Evolutionary conservation across 257 asterid species (phyloP).

Genomic region (Rhazya stricta): DNA sequence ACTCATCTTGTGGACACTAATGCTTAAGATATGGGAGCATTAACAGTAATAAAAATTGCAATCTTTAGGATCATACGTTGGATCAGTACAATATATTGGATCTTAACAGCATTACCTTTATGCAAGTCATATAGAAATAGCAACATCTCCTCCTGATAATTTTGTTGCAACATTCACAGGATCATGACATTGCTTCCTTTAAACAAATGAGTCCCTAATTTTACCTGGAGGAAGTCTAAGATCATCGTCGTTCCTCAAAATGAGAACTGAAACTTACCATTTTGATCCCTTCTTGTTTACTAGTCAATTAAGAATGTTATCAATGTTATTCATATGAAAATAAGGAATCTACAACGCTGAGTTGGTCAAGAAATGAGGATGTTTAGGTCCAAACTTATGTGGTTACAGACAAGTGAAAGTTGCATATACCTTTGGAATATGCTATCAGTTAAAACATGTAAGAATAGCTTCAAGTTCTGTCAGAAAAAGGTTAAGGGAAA

Average conservation of each 20-base stretch:
- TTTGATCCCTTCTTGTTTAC: neutral
- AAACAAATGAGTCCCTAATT: neutral
- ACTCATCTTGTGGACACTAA: neutral
- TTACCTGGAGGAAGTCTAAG: neutral
- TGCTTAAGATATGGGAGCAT: neutral
- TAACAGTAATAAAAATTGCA: neutral
- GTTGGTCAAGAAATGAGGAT: constrained; percentile 6
- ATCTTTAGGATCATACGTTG: neutral
- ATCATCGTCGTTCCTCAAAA: neutral
- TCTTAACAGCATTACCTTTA: neutral
- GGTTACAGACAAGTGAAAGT: no score
- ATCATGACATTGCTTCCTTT: no score
- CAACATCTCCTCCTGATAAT: no score
- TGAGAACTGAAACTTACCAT: neutral
- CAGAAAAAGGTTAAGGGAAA: no score
- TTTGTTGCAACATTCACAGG: no score
- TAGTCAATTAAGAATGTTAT: neutral
- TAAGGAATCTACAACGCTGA: neutral
- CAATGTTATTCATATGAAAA: neutral
- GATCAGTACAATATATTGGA: no score
- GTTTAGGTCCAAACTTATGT: neutral
- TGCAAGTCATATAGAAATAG: neutral
- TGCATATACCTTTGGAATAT: no score
- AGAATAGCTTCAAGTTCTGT: no score
- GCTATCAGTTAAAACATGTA: no score